Percentiles rank a stretch among this genome's conserved stretches.
phyloP scores from a whole-genome alignment of 2,329 filamentous ascomycete genomes.

The Sporothrix schenckii region DNA sequence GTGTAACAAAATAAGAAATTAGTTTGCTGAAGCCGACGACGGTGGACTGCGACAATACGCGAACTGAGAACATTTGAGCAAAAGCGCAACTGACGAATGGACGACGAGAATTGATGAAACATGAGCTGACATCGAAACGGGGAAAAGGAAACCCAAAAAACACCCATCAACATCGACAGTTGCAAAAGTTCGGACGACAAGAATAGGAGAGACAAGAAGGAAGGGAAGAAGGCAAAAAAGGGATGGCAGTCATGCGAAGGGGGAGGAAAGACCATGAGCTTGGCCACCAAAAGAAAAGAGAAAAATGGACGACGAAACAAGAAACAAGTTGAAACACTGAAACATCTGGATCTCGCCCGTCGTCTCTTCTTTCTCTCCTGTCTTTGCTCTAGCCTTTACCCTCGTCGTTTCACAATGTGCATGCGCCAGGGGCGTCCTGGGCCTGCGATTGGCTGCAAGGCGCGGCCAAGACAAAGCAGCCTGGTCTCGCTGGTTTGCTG shows the following conservation, averaged over 20 bases:
- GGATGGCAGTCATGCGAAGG: slow-evolving; percentile 12
- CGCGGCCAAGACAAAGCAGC: slow-evolving; percentile 21
- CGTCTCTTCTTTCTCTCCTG: slow-evolving; percentile 5
- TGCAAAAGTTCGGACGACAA: slow-evolving; percentile 18
- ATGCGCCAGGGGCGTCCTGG: slow-evolving; percentile 7
- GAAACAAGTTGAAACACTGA: slow-evolving; percentile 27
- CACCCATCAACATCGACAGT: not conserved
- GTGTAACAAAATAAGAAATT: not conserved
- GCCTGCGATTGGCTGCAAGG: slow-evolving; percentile 14
- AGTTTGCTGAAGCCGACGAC: not conserved
- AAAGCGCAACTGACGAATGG: not conserved
- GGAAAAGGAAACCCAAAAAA: not conserved
- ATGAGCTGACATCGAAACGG: slow-evolving; percentile 3
- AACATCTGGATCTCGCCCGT: slow-evolving; percentile 18
- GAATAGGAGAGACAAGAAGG: slow-evolving; percentile 15
- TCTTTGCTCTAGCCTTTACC: slow-evolving; percentile 33
- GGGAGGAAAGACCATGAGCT: not conserved
- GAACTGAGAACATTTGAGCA: not conserved
- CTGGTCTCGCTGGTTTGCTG: not conserved
- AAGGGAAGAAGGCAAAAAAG: not conserved
- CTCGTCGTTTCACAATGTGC: slow-evolving; percentile 30
- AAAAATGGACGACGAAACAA: slow-evolving; percentile 10
- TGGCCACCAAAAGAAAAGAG: not conserved
- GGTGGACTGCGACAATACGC: not conserved
- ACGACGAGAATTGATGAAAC: not conserved